Evolutionary conservation across 2,329 filamentous ascomycete species (phyloP).

Genomic region (Thyridium curvatum): DNA sequence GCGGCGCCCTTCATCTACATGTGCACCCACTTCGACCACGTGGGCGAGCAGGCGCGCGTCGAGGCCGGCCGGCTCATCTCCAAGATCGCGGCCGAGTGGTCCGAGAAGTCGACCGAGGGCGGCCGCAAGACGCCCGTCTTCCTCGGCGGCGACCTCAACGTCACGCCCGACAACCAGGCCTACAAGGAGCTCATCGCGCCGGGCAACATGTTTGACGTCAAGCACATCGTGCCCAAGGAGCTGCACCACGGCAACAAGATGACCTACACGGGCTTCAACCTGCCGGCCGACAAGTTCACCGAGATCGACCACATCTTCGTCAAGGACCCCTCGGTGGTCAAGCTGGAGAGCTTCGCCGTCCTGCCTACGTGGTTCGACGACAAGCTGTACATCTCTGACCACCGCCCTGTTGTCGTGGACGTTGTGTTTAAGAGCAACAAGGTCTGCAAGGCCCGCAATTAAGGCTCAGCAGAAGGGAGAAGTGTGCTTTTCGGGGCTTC

Average conservation of each 20-base stretch:
- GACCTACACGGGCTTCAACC: conserved; percentile 23
- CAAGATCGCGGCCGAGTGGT: conserved; percentile 19
- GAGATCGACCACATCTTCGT: conserved; percentile 24
- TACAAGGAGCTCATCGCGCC: conserved; percentile 17
- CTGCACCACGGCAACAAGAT: conserved; percentile 16
- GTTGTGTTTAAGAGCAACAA: conserved; percentile 6
- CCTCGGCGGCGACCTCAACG: conserved; percentile 24
- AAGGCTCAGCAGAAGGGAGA: too few species aligned
- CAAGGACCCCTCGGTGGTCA: conserved; percentile 12
- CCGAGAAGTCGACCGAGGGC: conserved; percentile 1
- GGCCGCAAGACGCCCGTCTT: conserved; percentile 16
- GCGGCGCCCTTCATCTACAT: conserved; percentile 33
- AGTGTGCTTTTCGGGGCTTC: too few species aligned
- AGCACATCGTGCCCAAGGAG: conserved; percentile 13
- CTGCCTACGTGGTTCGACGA: conserved; percentile 18
- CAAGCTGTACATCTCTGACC: conserved; percentile 23
- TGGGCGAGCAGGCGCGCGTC: conserved; percentile 30
- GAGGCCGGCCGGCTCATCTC: conserved; percentile 32
- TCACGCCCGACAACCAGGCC: conserved; percentile 16
- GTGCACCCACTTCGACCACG: conserved; percentile 48
- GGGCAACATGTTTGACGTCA: conserved; percentile 15
- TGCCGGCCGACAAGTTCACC: conserved; percentile 9
- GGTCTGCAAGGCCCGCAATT: too few species aligned
- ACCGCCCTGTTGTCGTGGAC: conserved; percentile 23
- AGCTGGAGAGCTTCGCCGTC: conserved; percentile 17